Evolutionary conservation across 164 flowering plant genomes (phyloP), one percentile per base, ranked within the genome.

Genomic region (Dillenia suffruticosa): DNA sequence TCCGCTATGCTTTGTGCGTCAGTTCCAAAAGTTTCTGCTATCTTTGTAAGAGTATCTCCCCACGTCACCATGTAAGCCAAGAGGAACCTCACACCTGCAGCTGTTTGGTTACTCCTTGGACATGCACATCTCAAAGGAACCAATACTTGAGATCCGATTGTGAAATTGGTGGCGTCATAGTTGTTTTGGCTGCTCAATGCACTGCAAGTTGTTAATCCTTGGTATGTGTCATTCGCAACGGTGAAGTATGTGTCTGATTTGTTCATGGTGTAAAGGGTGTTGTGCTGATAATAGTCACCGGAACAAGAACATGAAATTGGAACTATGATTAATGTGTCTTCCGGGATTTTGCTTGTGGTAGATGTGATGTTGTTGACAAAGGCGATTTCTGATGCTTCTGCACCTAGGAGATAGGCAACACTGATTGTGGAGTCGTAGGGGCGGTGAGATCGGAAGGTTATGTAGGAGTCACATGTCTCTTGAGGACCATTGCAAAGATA

Each of bases 111-210:
- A 22, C 16, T 13, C 0, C 62, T 76, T 1, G 74, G 76, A 59
- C 79, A 76, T 6, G 79, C 79, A 40, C 79, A 76, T 55, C 72
- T 63, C 13, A 76, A 14, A 1, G 76, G 79, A 44, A 76, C 74
- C 32, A 15, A 22, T 17, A 70, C 7, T 12, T 63, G 54, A 0
- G 15, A 4, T 12, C 72, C 72, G 9, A 9, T 7, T 9, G 2
- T 2, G 22, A 69, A 53, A 12, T 17, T 14, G 10, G 45, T 15
- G 4, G 9, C 10, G 11, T 46, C n/a, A 5, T 13, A 57, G 26
- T 43, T 7, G 22, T 74, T 74, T 15, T 68, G 68, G 1, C 47
- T 61, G 6, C 48, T 9, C 12, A 67, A 17, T 15, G 73, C 71
- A 54, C 66, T 73, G 56, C 81, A 77, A 43, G 75, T 64, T 7